These are phyloP conservation scores for Hyaloscypha hepaticicola DNA, from an alignment of 495 filamentous ascomycete genomes.

Conservation along the genomic window DNA sequence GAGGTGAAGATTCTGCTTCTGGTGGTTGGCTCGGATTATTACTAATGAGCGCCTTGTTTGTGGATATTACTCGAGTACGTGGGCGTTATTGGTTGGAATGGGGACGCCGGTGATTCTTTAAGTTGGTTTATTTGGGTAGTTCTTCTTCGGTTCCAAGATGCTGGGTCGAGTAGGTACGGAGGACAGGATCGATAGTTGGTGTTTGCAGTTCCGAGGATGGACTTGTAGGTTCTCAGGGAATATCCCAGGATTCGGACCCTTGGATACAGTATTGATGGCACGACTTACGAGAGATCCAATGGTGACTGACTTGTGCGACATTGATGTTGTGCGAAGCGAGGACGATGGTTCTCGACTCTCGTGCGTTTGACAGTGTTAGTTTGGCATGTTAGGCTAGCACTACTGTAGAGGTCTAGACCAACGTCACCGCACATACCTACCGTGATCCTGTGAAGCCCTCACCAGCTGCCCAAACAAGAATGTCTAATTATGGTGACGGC, in stretches of 20 bases:
- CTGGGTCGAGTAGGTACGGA: too few species aligned
- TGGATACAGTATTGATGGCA: not conserved
- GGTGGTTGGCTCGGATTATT: too few species aligned
- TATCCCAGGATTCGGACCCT: not conserved
- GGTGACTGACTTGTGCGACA: not conserved
- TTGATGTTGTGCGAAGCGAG: not conserved
- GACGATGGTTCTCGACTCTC: not conserved
- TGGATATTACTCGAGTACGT: too few species aligned
- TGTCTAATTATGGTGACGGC: not conserved
- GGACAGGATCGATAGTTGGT: not conserved
- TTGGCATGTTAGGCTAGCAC: not conserved
- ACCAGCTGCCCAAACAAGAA: not conserved
- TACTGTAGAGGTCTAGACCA: not conserved
- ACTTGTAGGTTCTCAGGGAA: not conserved
- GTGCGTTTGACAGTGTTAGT: too few species aligned
- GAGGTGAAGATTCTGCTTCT: too few species aligned
- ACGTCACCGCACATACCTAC: not conserved
- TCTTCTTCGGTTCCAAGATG: too few species aligned
- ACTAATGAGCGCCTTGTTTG: too few species aligned
- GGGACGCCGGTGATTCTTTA: too few species aligned
- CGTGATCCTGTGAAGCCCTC: not conserved
- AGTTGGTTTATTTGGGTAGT: too few species aligned
- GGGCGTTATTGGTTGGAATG: too few species aligned
- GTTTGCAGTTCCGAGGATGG: not conserved
- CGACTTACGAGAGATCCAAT: not conserved